phyloP scores from a whole-genome alignment of 768 basidiomycete species.

The Tulasnella sp. region DNA sequence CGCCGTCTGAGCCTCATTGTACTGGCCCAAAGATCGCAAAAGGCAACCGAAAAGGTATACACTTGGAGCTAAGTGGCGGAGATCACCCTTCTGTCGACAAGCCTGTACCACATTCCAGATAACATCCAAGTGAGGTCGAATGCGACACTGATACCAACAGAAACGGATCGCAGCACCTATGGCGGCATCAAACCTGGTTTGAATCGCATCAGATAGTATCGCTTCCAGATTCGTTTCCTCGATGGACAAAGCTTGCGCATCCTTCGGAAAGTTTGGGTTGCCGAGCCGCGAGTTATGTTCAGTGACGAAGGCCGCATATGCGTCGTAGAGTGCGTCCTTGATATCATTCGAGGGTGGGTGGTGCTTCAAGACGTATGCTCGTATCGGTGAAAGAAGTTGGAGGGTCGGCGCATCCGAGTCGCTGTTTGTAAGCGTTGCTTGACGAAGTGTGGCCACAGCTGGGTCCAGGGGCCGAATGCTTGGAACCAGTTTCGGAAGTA shows the following conservation, averaged over 20 bases:
- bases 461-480: neutral
- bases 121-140: neutral
- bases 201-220: neutral
- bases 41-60: neutral
- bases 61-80: neutral
- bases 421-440: neutral
- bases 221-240: neutral
- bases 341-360: neutral
- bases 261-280: neutral
- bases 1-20: neutral
- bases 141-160: neutral
- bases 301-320: neutral
- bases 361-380: neutral
- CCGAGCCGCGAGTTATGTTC: neutral
- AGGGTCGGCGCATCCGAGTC: neutral
- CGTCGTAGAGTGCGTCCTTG: neutral
- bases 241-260: neutral
- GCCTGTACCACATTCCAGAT: neutral
- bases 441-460: neutral
- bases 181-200: neutral
- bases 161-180: neutral
- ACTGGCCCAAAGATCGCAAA: neutral
- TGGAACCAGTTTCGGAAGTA: neutral
- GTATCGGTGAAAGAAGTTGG: neutral
- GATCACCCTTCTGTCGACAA: neutral